Percentiles rank a stretch among this genome's conserved stretches.
phyloP scores from a whole-genome alignment of 129 eudicot genomes.

The Kitagawia praeruptora region DNA sequence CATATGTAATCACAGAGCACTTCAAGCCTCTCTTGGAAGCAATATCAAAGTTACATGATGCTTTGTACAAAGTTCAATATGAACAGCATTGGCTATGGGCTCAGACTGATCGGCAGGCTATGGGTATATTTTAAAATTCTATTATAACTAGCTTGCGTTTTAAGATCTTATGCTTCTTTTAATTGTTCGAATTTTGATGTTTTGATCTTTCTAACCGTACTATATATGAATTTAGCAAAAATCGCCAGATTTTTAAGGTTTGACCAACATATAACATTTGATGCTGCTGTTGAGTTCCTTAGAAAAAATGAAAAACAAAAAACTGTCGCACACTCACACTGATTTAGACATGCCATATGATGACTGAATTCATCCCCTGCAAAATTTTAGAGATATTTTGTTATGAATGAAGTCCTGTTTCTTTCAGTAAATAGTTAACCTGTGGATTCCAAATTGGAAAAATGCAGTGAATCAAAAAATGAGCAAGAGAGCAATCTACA shows the following conservation, averaged over 20 bases:
- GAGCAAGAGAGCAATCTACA: constrained; percentile 78
- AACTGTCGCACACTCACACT: too few species aligned
- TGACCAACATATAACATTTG: neutral
- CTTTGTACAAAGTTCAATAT: constrained; percentile 56
- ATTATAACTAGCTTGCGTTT: neutral
- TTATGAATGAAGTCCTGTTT: neutral
- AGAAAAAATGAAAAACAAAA: too few species aligned
- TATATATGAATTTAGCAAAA: neutral
- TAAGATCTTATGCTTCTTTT: neutral
- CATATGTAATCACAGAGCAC: constrained; percentile 49
- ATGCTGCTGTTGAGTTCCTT: neutral
- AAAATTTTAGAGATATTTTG: neutral
- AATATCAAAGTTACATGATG: constrained; percentile 61
- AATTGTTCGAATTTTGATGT: neutral
- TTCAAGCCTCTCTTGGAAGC: constrained; percentile 71
- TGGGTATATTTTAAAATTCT: constrained; percentile 30
- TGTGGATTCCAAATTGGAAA: constrained; percentile 4
- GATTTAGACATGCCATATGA: too few species aligned
- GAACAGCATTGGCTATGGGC: constrained; percentile 96
- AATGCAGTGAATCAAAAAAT: constrained; percentile 75
- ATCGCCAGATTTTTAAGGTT: neutral
- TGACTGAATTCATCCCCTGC: neutral
- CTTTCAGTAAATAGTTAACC: neutral
- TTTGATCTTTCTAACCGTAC: neutral
- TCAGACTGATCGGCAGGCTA: constrained; percentile 75